Base-by-base conservation (phyloP, 2,329 filamentous ascomycete genomes). In the Monilinia vaccinii-corymbosi region DNA sequence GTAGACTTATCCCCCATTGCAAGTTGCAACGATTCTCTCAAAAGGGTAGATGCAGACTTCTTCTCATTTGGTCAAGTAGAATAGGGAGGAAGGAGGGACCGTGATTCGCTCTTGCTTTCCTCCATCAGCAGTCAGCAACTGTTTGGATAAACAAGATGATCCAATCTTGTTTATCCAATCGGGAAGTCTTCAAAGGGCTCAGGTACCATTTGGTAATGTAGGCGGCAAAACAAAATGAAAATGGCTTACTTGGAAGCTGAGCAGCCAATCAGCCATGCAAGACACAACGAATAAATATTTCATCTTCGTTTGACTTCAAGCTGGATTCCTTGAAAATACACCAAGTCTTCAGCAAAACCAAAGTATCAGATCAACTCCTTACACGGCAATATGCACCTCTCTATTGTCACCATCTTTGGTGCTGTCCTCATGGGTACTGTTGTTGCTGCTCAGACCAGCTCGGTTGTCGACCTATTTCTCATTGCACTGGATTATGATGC, bases 321-420 rank as follows among this genome's bases (percentile, higher is more conserved):
- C 32, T n/a, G 16, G 25, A 32, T 21, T 49, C 31, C 18, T 32
- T 32, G 38, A 23, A 8, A 16, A 6, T 36, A 34, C 18, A 45
- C 18, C 53, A 4, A 25, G 18, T 4, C 32, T 25, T 2, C 9
- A n/a, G 34, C 18, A 40, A 14, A 51, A 5, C 13, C 14, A 56
- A 56, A 10, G 9, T 25, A 25, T 4, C 42, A 25, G 16, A 36
- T 18, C 28, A 42, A 18, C 21, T 32, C 44, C 36, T 36, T 45
- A 23, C 38, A 38, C n/a, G n/a, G n/a, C n/a, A 61, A 50, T 4
- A 62, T 62, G 61, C 45, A 61, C 44, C 53, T 31, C 36, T 32
- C 50, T 40, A 36, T 48, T 14, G 40, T 61, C 49, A 38, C 52
- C 31, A 38, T 21, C 21, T 31, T 62, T 11, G 51, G 28, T 23